Evolutionary conservation across 1,284 basidiomycete species (phyloP).

Genomic region (Leccinum proximum): DNA sequence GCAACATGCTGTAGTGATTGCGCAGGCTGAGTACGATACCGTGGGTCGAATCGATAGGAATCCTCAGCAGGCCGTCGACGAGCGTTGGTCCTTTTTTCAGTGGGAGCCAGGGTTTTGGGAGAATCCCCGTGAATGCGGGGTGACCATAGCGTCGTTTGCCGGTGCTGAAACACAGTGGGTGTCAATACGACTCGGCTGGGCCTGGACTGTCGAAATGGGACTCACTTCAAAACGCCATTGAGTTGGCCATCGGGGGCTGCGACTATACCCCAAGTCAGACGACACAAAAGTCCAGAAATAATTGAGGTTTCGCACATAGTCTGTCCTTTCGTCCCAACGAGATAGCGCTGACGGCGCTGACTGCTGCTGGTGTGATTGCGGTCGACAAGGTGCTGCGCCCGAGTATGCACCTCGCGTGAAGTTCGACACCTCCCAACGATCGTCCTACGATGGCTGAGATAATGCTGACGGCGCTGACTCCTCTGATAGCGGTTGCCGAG

Average conservation of each 20-base stretch:
- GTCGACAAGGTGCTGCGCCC: too few relatives aligned
- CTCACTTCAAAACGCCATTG: conserved; percentile 84
- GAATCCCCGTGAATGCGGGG: conserved; percentile 83
- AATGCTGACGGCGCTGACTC: too few relatives aligned
- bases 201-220: conserved; percentile 3
- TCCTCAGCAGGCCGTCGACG: conserved; percentile 36
- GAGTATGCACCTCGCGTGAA: too few relatives aligned
- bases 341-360: too few relatives aligned
- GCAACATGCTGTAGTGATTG: conserved; percentile 55
- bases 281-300: not conserved
- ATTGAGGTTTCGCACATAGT: conserved; percentile 61
- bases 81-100: conserved; percentile 76
- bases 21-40: conserved; percentile 75
- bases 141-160: conserved; percentile 89
- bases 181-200: not conserved
- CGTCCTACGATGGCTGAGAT: too few relatives aligned
- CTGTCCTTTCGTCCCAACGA: conserved; percentile 70
- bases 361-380: too few relatives aligned
- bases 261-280: conserved; percentile 45
- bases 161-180: conserved; percentile 46
- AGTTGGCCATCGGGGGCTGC: conserved; percentile 93
- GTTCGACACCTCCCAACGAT: too few relatives aligned
- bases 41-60: conserved; percentile 42
- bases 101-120: conserved; percentile 92
- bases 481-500: too few relatives aligned